Conservation (phyloP, 768 basidiomycete species). For the Kwoniella dejecticola region DNA sequence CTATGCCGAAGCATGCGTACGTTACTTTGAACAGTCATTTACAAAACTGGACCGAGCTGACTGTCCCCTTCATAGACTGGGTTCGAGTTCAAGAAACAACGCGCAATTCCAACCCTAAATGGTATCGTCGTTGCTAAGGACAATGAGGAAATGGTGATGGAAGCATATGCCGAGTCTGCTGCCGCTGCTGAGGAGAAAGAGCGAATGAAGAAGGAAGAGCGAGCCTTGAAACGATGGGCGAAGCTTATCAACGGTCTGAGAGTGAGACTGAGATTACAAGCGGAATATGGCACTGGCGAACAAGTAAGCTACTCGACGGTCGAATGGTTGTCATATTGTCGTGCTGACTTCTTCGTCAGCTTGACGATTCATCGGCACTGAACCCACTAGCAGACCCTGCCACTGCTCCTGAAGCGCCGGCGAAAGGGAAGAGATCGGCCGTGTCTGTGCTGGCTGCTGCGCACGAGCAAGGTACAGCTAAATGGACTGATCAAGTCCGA, state of each 20-base stretch:
- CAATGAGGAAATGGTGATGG: conserved; percentile 70
- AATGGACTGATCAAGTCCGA: conserved; percentile 8
- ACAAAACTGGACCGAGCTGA: not conserved
- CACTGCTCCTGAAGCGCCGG: not conserved
- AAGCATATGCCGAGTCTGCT: conserved; percentile 84
- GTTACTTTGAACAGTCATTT: too few relatives aligned
- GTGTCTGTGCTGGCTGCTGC: conserved; percentile 20
- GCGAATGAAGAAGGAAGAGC: conserved; percentile 71
- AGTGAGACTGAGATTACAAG: conserved; percentile 77
- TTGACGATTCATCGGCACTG: conserved; percentile 30
- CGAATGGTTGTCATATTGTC: not conserved
- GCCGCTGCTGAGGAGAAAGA: conserved; percentile 76
- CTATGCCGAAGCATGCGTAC: conserved; percentile 91
- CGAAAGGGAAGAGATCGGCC: conserved; percentile 10
- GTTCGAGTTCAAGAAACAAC: conserved; percentile 93
- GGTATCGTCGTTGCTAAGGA: conserved; percentile 86
- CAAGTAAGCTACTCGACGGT: conserved; percentile 18
- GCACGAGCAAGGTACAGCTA: conserved; percentile 13
- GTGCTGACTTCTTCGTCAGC: conserved; percentile 10
- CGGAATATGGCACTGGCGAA: conserved; percentile 64
- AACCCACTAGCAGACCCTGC: conserved; percentile 40
- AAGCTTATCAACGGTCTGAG: conserved; percentile 84
- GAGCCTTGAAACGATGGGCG: conserved; percentile 82
- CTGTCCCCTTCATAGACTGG: conserved; percentile 66
- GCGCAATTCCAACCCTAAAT: conserved; percentile 78